Conservation (phyloP, 140 eudicot genomes). For the Flaveria floridana region DNA sequence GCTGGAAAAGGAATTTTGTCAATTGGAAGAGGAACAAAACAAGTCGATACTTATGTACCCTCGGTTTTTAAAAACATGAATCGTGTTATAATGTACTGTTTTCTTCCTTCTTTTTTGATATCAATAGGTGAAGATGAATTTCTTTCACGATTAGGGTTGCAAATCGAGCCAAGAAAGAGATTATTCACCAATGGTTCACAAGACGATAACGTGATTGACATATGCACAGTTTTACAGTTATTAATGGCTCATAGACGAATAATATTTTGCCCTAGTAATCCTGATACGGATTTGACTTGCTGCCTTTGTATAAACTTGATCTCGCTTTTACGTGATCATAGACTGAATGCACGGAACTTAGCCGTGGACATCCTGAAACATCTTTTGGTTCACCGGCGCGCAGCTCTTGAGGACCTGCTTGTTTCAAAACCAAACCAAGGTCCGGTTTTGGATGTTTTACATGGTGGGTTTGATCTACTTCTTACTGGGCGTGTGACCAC, state of each 20-base stretch:
- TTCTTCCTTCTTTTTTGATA: conserved; percentile 75
- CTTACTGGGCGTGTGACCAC: conserved; percentile 64
- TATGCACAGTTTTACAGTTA: conserved; percentile 78
- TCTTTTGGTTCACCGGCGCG: conserved; percentile 84
- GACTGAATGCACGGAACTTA: conserved; percentile 58
- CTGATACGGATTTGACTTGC: conserved; percentile 76
- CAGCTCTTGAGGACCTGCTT: conserved; percentile 75
- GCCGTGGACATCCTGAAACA: conserved; percentile 82
- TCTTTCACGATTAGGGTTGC: conserved; percentile 71
- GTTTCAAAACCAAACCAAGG: conserved; percentile 92
- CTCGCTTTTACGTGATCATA: conserved; percentile 69
- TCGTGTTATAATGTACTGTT: conserved; percentile 76
- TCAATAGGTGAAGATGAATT: conserved; percentile 87
- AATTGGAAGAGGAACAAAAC: conserved; percentile 80
- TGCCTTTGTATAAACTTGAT: conserved; percentile 86
- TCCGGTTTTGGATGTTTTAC: conserved; percentile 75
- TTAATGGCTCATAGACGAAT: conserved; percentile 77
- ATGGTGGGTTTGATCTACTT: conserved; percentile 88
- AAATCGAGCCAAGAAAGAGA: conserved; percentile 53
- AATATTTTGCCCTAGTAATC: conserved; percentile 85
- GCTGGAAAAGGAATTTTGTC: conserved; percentile 78
- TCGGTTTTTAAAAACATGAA: conserved; percentile 75
- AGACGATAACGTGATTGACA: conserved; percentile 70
- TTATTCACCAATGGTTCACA: conserved; percentile 26
- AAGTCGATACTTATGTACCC: conserved; percentile 71